These are phyloP conservation scores for Penicillium crystallinum DNA, from an alignment of 495 filamentous ascomycete genomes.

Conservation along the genomic window DNA sequence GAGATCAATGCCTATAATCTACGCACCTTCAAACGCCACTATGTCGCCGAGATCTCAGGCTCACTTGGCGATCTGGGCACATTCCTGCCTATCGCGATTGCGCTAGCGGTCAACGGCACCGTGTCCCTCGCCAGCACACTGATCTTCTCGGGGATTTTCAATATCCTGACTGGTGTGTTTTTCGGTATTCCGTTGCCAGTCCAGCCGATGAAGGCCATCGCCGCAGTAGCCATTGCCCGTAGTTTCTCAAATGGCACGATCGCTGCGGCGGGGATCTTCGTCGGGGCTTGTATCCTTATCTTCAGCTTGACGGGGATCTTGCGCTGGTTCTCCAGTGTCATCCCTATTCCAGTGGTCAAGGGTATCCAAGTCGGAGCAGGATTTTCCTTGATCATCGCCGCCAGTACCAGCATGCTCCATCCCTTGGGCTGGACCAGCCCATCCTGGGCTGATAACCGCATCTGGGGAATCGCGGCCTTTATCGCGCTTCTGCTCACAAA, in stretches of 20 bases:
- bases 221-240: constrained; percentile 72
- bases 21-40: constrained; percentile 45
- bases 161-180: constrained; percentile 70
- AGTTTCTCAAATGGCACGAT: constrained; percentile 61
- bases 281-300: constrained; percentile 63
- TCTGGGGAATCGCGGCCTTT: constrained; percentile 68
- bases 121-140: constrained; percentile 81
- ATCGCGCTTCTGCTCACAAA: constrained; percentile 60
- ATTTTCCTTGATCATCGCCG: constrained; percentile 69
- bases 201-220: constrained; percentile 90
- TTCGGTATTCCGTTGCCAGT: constrained; percentile 87
- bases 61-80: constrained; percentile 89
- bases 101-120: constrained; percentile 65
- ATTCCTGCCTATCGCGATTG: constrained; percentile 81
- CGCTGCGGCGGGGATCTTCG: constrained; percentile 73
- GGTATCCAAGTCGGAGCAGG: constrained; percentile 93
- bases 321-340: constrained; percentile 58
- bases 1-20: constrained; percentile 33
- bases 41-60: constrained; percentile 80
- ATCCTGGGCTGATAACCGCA: constrained; percentile 63
- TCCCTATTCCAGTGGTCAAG: constrained; percentile 83
- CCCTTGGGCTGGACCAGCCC: constrained; percentile 55
- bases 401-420: constrained; percentile 57
- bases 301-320: constrained; percentile 74
- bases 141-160: constrained; percentile 80